Conservation (phyloP, 2,329 filamentous ascomycete genomes). For the Fusarium concolor region DNA sequence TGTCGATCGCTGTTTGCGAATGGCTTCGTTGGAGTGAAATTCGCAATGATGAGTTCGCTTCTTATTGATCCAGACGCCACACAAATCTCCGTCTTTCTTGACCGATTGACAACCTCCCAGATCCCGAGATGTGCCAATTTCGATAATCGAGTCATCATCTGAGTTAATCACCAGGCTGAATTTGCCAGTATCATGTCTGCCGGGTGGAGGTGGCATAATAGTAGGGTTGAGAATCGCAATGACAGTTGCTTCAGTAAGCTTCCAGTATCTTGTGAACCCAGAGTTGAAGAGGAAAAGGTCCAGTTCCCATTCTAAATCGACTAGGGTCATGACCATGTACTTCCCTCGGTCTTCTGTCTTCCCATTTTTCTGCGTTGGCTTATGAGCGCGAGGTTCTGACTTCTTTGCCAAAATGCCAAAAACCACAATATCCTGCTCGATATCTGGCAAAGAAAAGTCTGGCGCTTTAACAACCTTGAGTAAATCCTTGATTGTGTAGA, state of each 20-base stretch:
- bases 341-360: conserved; percentile 74
- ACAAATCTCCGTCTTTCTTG: conserved; percentile 85
- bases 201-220: conserved; percentile 86
- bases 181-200: conserved; percentile 79
- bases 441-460: conserved; percentile 81
- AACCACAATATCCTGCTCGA: conserved; percentile 90
- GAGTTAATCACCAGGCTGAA: conserved; percentile 90
- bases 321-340: conserved; percentile 92
- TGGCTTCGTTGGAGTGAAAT: conserved; percentile 86
- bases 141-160: conserved; percentile 88
- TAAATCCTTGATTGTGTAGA: conserved; percentile 82
- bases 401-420: conserved; percentile 90
- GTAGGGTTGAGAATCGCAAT: conserved; percentile 91
- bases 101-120: conserved; percentile 88
- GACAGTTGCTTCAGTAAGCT: conserved; percentile 89
- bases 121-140: conserved; percentile 86
- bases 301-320: conserved; percentile 89
- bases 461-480: conserved; percentile 85
- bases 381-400: conserved; percentile 78
- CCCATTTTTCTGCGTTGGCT: conserved; percentile 58
- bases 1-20: conserved; percentile 73
- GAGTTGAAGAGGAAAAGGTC: conserved; percentile 93
- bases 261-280: conserved; percentile 94
- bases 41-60: conserved; percentile 92
- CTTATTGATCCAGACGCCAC: conserved; percentile 86